These are phyloP conservation scores for Pleomassaria siparia DNA, from an alignment of 2,329 filamentous ascomycete species.

Conservation along the genomic window DNA sequence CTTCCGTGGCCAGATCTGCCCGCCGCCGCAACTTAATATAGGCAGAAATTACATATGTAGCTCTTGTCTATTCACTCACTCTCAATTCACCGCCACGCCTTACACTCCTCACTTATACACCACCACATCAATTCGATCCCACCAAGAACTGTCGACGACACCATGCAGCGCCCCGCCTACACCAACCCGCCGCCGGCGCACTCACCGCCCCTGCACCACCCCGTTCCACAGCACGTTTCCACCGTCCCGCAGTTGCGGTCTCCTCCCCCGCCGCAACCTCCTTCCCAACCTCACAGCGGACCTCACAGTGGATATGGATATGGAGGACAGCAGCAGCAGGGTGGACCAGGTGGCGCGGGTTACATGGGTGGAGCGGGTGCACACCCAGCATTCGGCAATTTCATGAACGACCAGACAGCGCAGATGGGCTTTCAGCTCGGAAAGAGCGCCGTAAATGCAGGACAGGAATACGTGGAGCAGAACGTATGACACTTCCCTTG, in stretches of 20 bases:
- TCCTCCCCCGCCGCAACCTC: slow-evolving; percentile 76
- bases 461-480: slow-evolving; percentile 92
- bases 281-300: slow-evolving; percentile 67
- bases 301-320: slow-evolving; percentile 69
- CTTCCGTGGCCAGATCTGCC: slow-evolving; percentile 15
- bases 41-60: slow-evolving; percentile 1
- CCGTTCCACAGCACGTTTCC: slow-evolving; percentile 96
- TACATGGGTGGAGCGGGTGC: slow-evolving; percentile 20
- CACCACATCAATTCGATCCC: background rate
- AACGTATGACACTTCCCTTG: slow-evolving; percentile 63
- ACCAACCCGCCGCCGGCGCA: slow-evolving; percentile 68
- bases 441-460: slow-evolving; percentile 85
- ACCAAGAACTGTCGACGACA: slow-evolving; percentile 28
- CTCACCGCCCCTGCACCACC: slow-evolving; percentile 93
- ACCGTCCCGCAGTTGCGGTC: slow-evolving; percentile 96
- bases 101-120: background rate
- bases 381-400: slow-evolving; percentile 74
- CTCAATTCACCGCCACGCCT: background rate
- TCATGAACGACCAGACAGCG: slow-evolving; percentile 93
- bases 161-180: slow-evolving; percentile 86
- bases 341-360: slow-evolving; percentile 11
- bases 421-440: slow-evolving; percentile 95
- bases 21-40: slow-evolving; percentile 3
- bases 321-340: slow-evolving; percentile 63
- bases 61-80: background rate